Evolutionary conservation across 78 protist genomes (phyloP).

Genomic region (Dictyostelium purpureum): DNA sequence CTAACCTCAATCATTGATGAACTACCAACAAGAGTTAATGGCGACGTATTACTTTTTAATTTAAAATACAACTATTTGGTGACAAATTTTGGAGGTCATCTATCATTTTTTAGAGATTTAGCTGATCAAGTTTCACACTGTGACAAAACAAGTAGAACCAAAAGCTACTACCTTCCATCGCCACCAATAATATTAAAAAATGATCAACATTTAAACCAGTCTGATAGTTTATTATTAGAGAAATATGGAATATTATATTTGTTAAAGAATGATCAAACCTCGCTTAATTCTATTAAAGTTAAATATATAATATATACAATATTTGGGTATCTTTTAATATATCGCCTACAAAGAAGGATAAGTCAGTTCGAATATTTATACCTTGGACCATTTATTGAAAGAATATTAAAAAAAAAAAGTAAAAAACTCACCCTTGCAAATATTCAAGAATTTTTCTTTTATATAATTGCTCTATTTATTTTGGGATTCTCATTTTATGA

Average conservation of each 20-base stretch:
- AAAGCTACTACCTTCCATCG: constrained; percentile 51
- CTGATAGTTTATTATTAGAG: neutral
- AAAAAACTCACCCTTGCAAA: neutral
- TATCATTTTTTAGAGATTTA: constrained; percentile 12
- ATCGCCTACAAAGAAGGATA: neutral
- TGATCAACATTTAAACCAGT: neutral
- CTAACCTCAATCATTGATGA: constrained; percentile 16
- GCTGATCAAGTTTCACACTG: neutral
- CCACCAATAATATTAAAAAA: constrained; percentile 39
- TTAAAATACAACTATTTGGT: constrained; percentile 6
- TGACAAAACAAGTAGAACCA: neutral
- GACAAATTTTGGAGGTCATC: neutral
- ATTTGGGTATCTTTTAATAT: neutral
- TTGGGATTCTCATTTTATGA: constrained; percentile 45
- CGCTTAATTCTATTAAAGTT: neutral
- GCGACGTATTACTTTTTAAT: constrained; percentile 7
- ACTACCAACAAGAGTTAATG: neutral
- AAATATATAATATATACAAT: neutral
- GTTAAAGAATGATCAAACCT: neutral
- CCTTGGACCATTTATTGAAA: neutral
- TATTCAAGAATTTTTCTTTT: neutral
- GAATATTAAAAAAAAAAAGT: neutral
- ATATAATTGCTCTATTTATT: neutral
- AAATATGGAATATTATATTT: neutral
- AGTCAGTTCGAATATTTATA: neutral